phyloP scores from a whole-genome alignment of 257 asterid species.

The Oldenlandia corymbosa region DNA sequence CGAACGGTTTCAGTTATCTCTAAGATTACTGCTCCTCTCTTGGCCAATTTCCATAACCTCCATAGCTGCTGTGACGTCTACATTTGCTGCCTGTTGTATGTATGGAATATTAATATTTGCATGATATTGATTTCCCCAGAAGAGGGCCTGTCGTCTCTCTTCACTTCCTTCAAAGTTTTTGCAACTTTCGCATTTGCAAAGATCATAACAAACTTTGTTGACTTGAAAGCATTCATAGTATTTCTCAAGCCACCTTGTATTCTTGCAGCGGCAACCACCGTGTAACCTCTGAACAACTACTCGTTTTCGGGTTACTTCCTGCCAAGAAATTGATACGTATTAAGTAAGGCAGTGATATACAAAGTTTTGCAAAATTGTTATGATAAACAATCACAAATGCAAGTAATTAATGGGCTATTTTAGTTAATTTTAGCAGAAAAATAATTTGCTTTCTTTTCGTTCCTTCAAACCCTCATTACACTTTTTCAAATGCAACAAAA shows the following conservation, averaged over 20 bases:
- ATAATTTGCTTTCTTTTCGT: background rate
- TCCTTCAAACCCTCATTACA: too few relatives aligned
- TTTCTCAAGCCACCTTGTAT: conserved; percentile 91
- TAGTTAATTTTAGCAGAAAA: background rate
- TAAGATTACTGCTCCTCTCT: too few relatives aligned
- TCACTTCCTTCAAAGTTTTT: conserved; percentile 91
- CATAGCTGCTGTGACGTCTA: conserved; percentile 88
- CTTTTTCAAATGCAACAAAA: too few relatives aligned
- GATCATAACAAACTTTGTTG: conserved; percentile 85
- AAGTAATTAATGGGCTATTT: background rate
- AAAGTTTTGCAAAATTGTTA: background rate
- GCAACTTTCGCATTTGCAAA: conserved; percentile 90
- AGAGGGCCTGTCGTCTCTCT: conserved; percentile 78
- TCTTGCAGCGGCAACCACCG: conserved; percentile 94
- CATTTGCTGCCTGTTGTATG: conserved; percentile 92
- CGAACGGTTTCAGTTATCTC: too few relatives aligned
- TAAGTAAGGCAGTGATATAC: conserved; percentile 5
- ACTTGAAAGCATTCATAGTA: conserved; percentile 96
- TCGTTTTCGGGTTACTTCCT: conserved; percentile 68
- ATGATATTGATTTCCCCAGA: conserved; percentile 80
- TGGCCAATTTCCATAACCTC: too few relatives aligned
- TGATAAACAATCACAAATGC: background rate
- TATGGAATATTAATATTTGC: conserved; percentile 55
- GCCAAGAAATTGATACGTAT: conserved; percentile 9
- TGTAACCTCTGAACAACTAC: conserved; percentile 60